Evolutionary conservation across 331 rosid species (phyloP).

Genomic region (Stylosanthes scabra): DNA sequence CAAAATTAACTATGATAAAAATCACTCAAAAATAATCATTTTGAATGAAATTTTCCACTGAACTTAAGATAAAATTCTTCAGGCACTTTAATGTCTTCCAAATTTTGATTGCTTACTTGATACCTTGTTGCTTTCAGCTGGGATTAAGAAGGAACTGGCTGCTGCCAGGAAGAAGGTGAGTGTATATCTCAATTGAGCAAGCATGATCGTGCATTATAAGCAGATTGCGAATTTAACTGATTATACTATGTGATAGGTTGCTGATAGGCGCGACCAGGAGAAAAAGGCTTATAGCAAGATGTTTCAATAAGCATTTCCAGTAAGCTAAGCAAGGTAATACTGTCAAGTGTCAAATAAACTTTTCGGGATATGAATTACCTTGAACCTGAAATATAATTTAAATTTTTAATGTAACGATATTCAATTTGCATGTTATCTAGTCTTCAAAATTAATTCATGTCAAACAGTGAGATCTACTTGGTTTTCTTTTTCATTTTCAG

Average conservation of each 20-base stretch:
- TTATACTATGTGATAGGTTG: conserved; percentile 54
- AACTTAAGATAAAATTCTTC: background rate
- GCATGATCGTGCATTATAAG: background rate
- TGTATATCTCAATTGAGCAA: conserved; percentile 13
- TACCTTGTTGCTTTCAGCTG: conserved; percentile 59
- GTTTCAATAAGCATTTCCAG: conserved; percentile 65
- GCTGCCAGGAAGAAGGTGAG: conserved; percentile 79
- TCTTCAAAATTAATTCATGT: background rate
- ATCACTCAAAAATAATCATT: background rate
- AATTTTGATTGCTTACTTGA: conserved; percentile 12
- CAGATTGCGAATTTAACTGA: background rate
- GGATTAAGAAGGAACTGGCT: conserved; percentile 83
- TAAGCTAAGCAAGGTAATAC: conserved; percentile 9
- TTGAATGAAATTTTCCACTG: background rate
- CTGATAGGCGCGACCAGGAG: conserved; percentile 78
- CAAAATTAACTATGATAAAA: background rate
- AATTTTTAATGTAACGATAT: background rate
- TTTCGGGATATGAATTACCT: background rate
- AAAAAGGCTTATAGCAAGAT: conserved; percentile 82
- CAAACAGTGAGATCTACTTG: too few relatives aligned
- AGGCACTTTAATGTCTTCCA: background rate
- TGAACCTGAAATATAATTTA: background rate
- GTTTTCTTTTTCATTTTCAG: too few relatives aligned
- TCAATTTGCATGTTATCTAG: background rate
- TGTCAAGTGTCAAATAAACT: background rate